Evolutionary conservation across 768 basidiomycete species (phyloP).

Genomic region (Hortiboletus flavorubellus): DNA sequence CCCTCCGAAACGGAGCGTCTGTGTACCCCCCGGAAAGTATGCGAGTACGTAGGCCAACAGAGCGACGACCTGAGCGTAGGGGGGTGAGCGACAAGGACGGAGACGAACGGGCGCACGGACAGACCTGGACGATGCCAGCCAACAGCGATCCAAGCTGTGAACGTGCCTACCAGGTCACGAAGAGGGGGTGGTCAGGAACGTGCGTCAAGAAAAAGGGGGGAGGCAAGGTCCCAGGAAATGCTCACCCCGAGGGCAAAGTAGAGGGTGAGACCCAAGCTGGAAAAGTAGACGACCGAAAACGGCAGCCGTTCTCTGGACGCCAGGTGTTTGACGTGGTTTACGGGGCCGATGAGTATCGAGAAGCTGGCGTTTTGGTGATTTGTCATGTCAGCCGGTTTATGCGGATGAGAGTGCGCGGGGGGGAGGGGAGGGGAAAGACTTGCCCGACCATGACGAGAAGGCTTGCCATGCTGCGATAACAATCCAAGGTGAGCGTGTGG

Average conservation of each 20-base stretch:
- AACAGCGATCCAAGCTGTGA: slow-evolving; percentile 87
- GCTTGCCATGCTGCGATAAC: slow-evolving; percentile 59
- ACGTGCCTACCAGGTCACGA: slow-evolving; percentile 47
- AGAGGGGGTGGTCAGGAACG: not conserved
- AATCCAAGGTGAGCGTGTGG: not conserved
- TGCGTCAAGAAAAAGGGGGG: not conserved
- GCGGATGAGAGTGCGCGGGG: not conserved
- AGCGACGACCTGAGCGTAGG: slow-evolving; percentile 57
- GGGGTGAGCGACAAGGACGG: not conserved
- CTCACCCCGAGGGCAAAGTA: slow-evolving; percentile 87
- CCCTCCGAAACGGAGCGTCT: slow-evolving; percentile 77
- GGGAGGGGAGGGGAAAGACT: slow-evolving; percentile 19
- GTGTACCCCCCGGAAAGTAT: slow-evolving; percentile 90
- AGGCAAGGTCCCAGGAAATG: not conserved
- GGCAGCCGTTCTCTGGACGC: slow-evolving; percentile 79
- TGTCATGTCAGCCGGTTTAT: not conserved
- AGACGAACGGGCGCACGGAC: slow-evolving; percentile 5
- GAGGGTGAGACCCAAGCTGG: slow-evolving; percentile 79
- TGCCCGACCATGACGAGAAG: slow-evolving; percentile 96
- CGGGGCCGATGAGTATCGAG: slow-evolving; percentile 82
- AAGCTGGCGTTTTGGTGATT: slow-evolving; percentile 44
- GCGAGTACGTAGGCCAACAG: slow-evolving; percentile 88
- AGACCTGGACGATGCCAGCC: slow-evolving; percentile 76
- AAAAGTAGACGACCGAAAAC: slow-evolving; percentile 80
- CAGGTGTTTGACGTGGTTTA: slow-evolving; percentile 90